These are phyloP conservation scores for Solanum peruvianum DNA, from an alignment of 257 asterid genomes.

Conservation along the genomic window DNA sequence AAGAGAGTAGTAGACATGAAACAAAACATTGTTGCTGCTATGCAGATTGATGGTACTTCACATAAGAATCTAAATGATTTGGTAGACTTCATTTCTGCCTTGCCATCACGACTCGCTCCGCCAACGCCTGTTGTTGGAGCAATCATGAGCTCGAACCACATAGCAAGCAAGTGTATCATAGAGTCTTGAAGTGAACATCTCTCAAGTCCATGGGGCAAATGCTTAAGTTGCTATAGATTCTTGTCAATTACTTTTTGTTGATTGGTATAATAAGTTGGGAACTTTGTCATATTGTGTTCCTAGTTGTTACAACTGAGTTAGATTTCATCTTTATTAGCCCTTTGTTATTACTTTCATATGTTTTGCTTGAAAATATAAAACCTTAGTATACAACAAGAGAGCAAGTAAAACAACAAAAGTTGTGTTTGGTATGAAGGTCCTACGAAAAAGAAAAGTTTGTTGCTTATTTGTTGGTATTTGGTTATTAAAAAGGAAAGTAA, in stretches of 20 bases:
- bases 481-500: too few species aligned
- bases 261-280: not conserved
- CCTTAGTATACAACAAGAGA: not conserved
- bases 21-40: constrained; percentile 4
- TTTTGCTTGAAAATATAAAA: not conserved
- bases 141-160: not conserved
- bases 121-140: not conserved
- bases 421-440: not conserved
- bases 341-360: not conserved
- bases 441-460: too few species aligned
- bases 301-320: not conserved
- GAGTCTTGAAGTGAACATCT: not conserved
- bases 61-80: constrained; percentile 7
- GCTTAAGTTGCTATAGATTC: not conserved
- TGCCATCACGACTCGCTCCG: not conserved
- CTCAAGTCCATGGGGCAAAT: not conserved
- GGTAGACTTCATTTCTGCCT: constrained; percentile 19
- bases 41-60: constrained; percentile 18
- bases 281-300: not conserved
- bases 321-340: not conserved
- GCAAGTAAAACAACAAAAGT: too few species aligned
- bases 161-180: not conserved
- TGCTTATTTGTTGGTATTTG: too few species aligned
- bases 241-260: not conserved
- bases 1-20: constrained; percentile 4